These are phyloP conservation scores for Sungouiella thailandica DNA, from an alignment of 805 yeast genomes.

Conservation along the genomic window DNA sequence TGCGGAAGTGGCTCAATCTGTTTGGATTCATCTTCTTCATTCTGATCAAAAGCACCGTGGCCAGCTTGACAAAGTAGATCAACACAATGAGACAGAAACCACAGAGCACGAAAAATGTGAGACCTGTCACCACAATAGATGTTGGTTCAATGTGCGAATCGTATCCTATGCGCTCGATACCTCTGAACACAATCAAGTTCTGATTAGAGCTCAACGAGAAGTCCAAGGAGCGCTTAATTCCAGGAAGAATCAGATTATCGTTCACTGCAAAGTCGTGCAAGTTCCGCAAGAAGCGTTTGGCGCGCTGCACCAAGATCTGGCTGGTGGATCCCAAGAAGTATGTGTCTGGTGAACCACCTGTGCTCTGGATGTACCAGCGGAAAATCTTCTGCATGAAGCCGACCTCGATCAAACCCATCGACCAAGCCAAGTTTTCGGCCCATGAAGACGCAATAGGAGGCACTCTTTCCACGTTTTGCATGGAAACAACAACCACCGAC, in stretches of 20 bases:
- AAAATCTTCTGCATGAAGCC: slow-evolving; percentile 79
- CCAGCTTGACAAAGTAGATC: slow-evolving; percentile 50
- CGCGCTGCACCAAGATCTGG: slow-evolving; percentile 73
- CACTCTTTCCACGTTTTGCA: slow-evolving; percentile 79
- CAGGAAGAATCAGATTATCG: slow-evolving; percentile 6
- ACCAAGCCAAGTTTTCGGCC: slow-evolving; percentile 92
- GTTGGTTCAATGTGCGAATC: slow-evolving; percentile 76
- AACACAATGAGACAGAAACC: slow-evolving; percentile 67
- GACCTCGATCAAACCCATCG: slow-evolving; percentile 82
- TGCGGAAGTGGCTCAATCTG: slow-evolving; percentile 46
- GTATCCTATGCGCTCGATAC: slow-evolving; percentile 80
- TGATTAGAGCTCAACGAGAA: slow-evolving; percentile 45
- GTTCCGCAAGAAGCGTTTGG: slow-evolving; percentile 29
- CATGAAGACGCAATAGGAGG: slow-evolving; percentile 93
- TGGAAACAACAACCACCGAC: slow-evolving; percentile 73
- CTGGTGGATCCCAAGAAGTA: slow-evolving; percentile 57
- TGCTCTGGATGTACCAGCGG: slow-evolving; percentile 80
- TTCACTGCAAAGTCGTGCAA: slow-evolving; percentile 18
- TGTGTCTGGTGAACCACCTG: slow-evolving; percentile 82
- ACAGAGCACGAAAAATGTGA: slow-evolving; percentile 76
- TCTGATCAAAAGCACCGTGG: slow-evolving; percentile 43
- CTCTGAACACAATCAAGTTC: slow-evolving; percentile 67
- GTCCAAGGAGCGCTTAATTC: slow-evolving; percentile 27
- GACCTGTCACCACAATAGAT: slow-evolving; percentile 78
- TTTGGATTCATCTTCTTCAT: slow-evolving; percentile 47